These are phyloP conservation scores for Neopestalotiopsis sp. DNA, from an alignment of 2,329 filamentous ascomycete genomes.

Conservation along the genomic window DNA sequence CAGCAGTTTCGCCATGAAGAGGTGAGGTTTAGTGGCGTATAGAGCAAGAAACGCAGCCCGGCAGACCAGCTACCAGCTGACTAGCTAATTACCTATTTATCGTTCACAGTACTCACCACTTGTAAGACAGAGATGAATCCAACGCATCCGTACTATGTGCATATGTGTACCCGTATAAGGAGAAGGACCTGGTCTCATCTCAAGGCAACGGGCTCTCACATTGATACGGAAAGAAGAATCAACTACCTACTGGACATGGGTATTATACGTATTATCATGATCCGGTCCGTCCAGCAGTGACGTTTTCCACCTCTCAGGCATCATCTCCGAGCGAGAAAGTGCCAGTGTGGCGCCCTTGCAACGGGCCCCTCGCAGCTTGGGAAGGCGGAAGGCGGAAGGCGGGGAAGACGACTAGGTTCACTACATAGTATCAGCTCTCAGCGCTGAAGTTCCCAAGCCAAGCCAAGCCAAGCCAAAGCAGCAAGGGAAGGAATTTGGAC, in stretches of 20 bases:
- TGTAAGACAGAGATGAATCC: too few species aligned
- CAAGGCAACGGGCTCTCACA: background rate
- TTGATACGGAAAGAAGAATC: background rate
- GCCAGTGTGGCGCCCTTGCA: background rate
- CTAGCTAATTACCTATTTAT: too few species aligned
- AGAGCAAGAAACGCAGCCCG: too few species aligned
- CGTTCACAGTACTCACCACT: too few species aligned
- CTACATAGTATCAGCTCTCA: background rate
- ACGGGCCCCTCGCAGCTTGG: background rate
- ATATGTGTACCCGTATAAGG: too few species aligned
- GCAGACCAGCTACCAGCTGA: too few species aligned
- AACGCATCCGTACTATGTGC: too few species aligned
- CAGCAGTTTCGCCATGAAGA: too few species aligned
- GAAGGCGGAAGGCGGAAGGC: background rate
- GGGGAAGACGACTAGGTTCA: background rate
- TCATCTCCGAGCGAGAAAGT: slow-evolving; percentile 9
- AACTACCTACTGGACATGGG: background rate
- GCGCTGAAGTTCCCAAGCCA: background rate
- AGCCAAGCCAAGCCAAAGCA: background rate
- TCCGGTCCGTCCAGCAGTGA: background rate
- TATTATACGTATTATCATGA: background rate
- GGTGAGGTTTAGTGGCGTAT: too few species aligned
- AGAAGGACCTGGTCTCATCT: background rate
- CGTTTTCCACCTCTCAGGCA: slow-evolving; percentile 1
- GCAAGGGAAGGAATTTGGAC: background rate